These are phyloP conservation scores for Psidium friedrichsthalianum DNA, from an alignment of 345 rosid species.

Conservation along the genomic window DNA sequence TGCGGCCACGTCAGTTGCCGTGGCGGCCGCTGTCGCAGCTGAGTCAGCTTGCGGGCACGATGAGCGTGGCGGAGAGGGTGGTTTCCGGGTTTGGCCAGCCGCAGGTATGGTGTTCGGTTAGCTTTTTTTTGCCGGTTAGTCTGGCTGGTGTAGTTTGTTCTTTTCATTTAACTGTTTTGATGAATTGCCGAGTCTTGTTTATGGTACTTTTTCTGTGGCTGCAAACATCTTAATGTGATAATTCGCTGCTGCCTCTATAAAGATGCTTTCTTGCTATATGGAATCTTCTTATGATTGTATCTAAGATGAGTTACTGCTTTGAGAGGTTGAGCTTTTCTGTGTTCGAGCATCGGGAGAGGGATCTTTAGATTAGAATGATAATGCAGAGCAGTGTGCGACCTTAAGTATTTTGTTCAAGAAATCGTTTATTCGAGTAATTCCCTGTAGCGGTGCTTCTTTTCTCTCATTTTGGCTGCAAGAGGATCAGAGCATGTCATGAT, in stretches of 20 bases:
- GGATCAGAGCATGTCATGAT: background rate
- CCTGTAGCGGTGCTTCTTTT: background rate
- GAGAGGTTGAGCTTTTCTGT: background rate
- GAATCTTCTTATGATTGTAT: background rate
- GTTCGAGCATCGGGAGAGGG: background rate
- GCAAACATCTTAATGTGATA: background rate
- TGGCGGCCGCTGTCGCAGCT: slow-evolving; percentile 20
- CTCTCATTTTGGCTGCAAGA: background rate
- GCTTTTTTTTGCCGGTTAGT: background rate
- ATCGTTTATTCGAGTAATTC: background rate
- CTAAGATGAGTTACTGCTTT: background rate
- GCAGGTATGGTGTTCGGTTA: slow-evolving; percentile 3
- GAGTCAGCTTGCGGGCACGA: slow-evolving; percentile 10
- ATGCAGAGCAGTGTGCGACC: background rate
- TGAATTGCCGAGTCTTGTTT: background rate
- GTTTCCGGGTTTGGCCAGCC: background rate
- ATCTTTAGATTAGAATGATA: background rate
- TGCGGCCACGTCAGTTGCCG: slow-evolving; percentile 13
- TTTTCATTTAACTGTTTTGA: background rate
- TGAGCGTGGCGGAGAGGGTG: slow-evolving; percentile 18
- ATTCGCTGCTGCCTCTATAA: background rate
- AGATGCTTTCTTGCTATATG: background rate
- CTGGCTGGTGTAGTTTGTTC: background rate
- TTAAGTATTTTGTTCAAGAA: background rate
- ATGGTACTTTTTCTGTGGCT: background rate